phyloP scores from a whole-genome alignment of 139 green algal genomes.

The Closterium sp. region DNA sequence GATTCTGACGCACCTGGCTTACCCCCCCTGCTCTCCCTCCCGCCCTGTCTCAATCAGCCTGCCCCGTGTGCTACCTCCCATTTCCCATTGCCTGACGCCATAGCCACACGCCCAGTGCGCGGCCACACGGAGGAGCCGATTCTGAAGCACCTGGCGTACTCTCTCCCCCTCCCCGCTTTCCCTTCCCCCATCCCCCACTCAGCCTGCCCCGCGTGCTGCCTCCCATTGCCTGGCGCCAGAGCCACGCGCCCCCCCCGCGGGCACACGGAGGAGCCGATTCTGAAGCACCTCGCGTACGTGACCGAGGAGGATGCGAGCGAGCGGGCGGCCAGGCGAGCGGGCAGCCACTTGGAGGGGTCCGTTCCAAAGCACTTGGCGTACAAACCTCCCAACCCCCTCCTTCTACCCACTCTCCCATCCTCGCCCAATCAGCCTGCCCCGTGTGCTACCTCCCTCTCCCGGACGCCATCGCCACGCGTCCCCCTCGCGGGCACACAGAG shows the following conservation, averaged over 20 bases:
- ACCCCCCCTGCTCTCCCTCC: too few relatives aligned
- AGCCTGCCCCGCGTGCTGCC: constrained; percentile 40
- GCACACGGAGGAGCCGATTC: not conserved
- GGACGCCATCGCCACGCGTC: not conserved
- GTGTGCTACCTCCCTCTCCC: constrained; percentile 30
- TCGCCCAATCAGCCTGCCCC: constrained; percentile 16
- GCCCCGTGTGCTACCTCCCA: constrained; percentile 38
- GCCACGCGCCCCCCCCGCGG: not conserved
- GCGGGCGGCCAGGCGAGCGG: not conserved
- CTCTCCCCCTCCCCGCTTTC: too few relatives aligned
- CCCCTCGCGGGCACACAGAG: not conserved
- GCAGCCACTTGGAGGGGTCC: too few relatives aligned
- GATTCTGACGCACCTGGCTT: too few relatives aligned
- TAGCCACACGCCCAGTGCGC: not conserved
- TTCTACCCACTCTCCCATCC: not conserved
- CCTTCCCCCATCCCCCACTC: not conserved
- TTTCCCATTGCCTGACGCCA: not conserved
- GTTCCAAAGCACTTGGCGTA: too few relatives aligned
- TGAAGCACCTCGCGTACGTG: constrained; percentile 5
- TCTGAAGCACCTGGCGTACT: constrained; percentile 3
- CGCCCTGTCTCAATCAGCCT: too few relatives aligned
- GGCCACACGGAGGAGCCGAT: not conserved
- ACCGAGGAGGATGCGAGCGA: constrained; percentile 8
- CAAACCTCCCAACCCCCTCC: too few relatives aligned
- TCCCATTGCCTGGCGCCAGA: constrained; percentile 6